Evolutionary conservation across 208 protist genomes (phyloP).

Genomic region (Acanthamoeba triangularis): DNA sequence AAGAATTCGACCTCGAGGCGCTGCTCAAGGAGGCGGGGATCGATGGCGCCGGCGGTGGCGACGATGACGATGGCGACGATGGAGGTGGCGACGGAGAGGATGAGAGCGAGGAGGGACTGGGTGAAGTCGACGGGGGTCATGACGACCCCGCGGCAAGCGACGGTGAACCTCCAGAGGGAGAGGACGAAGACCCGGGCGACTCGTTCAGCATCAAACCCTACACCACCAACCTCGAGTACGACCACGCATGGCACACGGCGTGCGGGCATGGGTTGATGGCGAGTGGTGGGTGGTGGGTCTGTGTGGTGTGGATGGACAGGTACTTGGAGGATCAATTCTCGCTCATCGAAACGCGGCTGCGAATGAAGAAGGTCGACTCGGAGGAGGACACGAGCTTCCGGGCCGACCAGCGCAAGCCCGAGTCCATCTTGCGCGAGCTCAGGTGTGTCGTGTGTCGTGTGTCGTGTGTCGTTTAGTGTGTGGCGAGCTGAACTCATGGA

Average conservation of each 20-base stretch:
- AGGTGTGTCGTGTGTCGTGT: not conserved
- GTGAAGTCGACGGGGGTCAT: not conserved
- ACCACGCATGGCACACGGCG: not conserved
- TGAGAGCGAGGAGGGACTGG: not conserved
- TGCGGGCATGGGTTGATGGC: no score
- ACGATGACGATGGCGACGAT: not conserved
- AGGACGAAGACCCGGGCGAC: not conserved
- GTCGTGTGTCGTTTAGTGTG: no score
- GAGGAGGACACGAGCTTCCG: not conserved
- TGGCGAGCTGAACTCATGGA: not conserved
- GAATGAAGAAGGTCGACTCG: not conserved
- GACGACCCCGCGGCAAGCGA: not conserved
- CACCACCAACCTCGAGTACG: not conserved
- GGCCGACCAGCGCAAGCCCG: conserved; percentile 47
- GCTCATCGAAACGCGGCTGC: not conserved
- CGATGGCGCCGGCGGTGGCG: not conserved
- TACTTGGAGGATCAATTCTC: not conserved
- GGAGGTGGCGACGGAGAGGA: not conserved
- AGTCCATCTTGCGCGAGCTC: conserved; percentile 11
- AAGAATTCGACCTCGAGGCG: not conserved
- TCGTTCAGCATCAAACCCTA: conserved; percentile 10
- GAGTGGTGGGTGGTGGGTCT: no score
- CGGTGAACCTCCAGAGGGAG: not conserved
- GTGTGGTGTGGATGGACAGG: not conserved
- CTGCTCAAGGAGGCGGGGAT: conserved; percentile 8